Evolutionary conservation across 108 stramenopile genomes (phyloP).

Genomic region (Nitzschia palea): DNA sequence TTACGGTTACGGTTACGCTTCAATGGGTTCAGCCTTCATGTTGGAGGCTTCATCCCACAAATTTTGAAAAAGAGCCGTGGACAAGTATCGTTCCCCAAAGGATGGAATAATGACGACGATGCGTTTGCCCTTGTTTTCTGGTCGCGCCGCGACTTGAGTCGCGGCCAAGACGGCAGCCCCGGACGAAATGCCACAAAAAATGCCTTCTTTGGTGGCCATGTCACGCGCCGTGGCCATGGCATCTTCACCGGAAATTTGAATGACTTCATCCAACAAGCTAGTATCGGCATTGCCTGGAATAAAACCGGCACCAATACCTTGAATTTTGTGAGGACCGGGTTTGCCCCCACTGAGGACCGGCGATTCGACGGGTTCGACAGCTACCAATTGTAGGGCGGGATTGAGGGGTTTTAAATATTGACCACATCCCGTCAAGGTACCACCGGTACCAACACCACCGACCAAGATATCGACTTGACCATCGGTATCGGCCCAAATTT

Average conservation of each 20-base stretch:
- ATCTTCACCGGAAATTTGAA: slow-evolving; percentile 66
- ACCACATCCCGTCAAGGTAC: slow-evolving; percentile 66
- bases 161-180: slow-evolving; percentile 81
- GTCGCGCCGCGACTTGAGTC: slow-evolving; percentile 58
- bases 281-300: slow-evolving; percentile 69
- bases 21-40: slow-evolving; percentile 70
- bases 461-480: slow-evolving; percentile 73
- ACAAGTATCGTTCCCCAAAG: slow-evolving; percentile 81
- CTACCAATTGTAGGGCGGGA: slow-evolving; percentile 56
- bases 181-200: slow-evolving; percentile 59
- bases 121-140: slow-evolving; percentile 72
- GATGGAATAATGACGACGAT: slow-evolving; percentile 75
- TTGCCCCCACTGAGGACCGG: slow-evolving; percentile 58
- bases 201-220: slow-evolving; percentile 62
- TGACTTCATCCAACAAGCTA: slow-evolving; percentile 63
- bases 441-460: slow-evolving; percentile 79
- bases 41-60: slow-evolving; percentile 87
- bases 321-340: slow-evolving; percentile 77
- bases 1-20: no score
- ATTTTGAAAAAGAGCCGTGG: slow-evolving; percentile 85
- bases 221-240: slow-evolving; percentile 64
- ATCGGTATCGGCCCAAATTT: slow-evolving; percentile 78
- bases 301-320: slow-evolving; percentile 79
- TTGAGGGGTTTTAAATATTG: slow-evolving; percentile 77
- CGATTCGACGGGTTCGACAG: slow-evolving; percentile 75